These are phyloP conservation scores for Micromonas commoda DNA, from an alignment of 139 green algal species.

Conservation along the genomic window DNA sequence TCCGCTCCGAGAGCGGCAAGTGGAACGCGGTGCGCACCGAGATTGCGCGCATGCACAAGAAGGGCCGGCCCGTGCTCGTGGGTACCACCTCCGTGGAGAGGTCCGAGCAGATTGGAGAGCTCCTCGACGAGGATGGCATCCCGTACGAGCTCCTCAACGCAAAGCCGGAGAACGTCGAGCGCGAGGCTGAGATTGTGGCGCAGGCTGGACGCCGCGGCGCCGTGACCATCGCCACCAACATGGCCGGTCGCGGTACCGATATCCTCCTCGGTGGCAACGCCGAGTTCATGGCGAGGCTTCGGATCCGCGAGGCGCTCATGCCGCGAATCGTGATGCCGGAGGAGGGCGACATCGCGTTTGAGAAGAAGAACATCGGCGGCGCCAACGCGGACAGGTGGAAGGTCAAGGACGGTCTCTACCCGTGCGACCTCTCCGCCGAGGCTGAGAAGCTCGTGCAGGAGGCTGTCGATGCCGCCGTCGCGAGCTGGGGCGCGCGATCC, in stretches of 20 bases:
- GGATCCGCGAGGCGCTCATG: conserved; percentile 87
- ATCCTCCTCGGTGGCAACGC: conserved; percentile 74
- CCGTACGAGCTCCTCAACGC: conserved; percentile 37
- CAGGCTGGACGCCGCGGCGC: conserved; percentile 56
- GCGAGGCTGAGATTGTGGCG: conserved; percentile 64
- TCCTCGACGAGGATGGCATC: conserved; percentile 53
- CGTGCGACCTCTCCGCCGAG: conserved; percentile 62
- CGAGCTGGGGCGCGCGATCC: conserved; percentile 33
- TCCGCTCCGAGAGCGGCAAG: conserved; percentile 40
- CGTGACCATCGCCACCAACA: conserved; percentile 72
- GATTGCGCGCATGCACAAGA: conserved; percentile 30
- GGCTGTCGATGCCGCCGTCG: conserved; percentile 28
- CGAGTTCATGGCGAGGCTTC: conserved; percentile 83
- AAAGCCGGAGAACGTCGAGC: conserved; percentile 56
- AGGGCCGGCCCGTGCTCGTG: conserved; percentile 73
- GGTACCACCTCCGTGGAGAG: conserved; percentile 71
- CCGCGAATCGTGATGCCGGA: conserved; percentile 48
- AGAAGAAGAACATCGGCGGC: conserved; percentile 35
- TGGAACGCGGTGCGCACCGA: conserved; percentile 36
- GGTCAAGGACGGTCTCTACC: conserved; percentile 67
- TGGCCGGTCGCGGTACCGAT: conserved; percentile 73
- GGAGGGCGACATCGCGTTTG: conserved; percentile 41
- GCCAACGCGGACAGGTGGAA: conserved; percentile 48
- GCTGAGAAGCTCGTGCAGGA: conserved; percentile 17
- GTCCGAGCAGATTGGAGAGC: conserved; percentile 39